Evolutionary conservation across 768 basidiomycete species (phyloP), one percentile per base, ranked within the genome.

Genomic region (Clitopilus hobsonii): DNA sequence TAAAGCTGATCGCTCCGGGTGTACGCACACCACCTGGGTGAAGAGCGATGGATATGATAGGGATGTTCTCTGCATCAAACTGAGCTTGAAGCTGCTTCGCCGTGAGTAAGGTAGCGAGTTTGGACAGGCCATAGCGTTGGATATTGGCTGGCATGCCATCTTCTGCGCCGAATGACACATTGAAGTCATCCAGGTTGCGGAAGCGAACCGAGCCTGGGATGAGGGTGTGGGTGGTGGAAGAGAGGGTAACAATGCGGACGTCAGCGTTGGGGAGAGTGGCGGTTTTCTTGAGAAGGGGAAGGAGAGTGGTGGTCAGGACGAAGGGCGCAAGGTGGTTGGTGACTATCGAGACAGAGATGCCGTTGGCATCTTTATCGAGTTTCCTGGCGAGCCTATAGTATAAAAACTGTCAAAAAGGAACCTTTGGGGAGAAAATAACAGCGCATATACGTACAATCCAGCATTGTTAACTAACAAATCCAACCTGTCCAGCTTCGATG

Each of bases 71-170:
- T 0, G 61, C 63, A 38, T 76, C 69, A 28, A 85, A 65, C 18
- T 63, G 74, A 24, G 67, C 67, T 51, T 85, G 82, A n/a, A 86
- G 67, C 57, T 79, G 71, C 24, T 70, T 74, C 0, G 74, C 74
- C 53, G 73, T 81, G 16, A 84, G 69, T 24, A 78, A 63, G 49
- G 73, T 74, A 14, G 76, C 74, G n/a, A 83, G 65, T 60, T 85
- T 85, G 38, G 79, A 45, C 5, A 45, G 18, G 22, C 41, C 41
- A 11, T 45, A 45, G 11, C 41, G 41, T 45, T 20, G 41, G 18
- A 20, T 20, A 45, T 45, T 45, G n/a, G 18, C 16, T 16, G 16
- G 41, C 41, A 45, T 45, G 41, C 41, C 41, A 45, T 45, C n/a
- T 3, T 45, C 29, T 16, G 14, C 22, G 3, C 27, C 26, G 24